phyloP scores from a whole-genome alignment of 2,329 filamentous ascomycete genomes.

The Aphanocladium album region DNA sequence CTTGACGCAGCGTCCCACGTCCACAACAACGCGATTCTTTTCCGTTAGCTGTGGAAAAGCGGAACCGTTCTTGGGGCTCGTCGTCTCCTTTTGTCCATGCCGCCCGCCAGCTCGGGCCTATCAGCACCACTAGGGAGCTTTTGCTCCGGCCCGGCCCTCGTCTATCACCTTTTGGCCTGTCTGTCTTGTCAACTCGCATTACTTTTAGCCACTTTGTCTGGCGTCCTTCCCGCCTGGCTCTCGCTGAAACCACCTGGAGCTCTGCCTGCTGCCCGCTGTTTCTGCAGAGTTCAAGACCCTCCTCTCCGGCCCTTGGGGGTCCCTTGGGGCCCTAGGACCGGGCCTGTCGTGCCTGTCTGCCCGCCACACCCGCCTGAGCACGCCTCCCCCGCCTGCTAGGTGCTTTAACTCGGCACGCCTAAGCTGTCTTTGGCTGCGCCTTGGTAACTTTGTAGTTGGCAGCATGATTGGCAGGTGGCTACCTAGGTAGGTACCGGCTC shows the following conservation, averaged over 20 bases:
- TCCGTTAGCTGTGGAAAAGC: neutral
- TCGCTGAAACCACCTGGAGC: neutral
- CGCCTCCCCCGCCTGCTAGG: neutral
- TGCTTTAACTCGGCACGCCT: neutral
- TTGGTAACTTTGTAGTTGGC: neutral
- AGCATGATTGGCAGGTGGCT: neutral
- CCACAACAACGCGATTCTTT: neutral
- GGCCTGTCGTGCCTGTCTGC: neutral
- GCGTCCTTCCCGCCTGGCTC: neutral
- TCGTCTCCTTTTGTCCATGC: neutral
- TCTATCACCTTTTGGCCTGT: neutral
- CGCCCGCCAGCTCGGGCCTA: conserved; percentile 1
- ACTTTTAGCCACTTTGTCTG: neutral
- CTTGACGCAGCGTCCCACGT: too few relatives aligned
- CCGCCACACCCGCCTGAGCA: neutral
- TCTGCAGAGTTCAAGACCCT: neutral
- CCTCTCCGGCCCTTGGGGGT: too few relatives aligned
- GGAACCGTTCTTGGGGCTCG: conserved; percentile 2
- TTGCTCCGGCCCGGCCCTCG: conserved; percentile 8
- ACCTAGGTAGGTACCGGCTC: too few relatives aligned
- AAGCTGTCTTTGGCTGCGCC: neutral
- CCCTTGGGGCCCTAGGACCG: neutral
- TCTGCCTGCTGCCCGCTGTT: neutral
- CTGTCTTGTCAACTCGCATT: neutral
- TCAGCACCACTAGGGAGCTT: conserved; percentile 9